These are phyloP conservation scores for Septoria linicola DNA, from an alignment of 2,329 filamentous ascomycete genomes.

Conservation along the genomic window DNA sequence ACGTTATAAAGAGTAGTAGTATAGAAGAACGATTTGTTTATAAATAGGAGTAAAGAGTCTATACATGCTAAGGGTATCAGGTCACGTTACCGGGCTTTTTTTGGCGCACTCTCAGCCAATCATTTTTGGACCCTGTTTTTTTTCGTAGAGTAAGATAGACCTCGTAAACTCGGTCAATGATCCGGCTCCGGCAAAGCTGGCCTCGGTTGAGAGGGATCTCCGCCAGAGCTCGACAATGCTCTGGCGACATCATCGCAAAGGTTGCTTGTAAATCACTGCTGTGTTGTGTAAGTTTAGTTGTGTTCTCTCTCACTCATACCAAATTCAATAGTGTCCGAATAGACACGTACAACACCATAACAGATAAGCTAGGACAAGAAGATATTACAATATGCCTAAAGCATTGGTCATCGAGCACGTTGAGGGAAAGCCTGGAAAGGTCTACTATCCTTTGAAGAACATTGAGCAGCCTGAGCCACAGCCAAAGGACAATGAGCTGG, in stretches of 20 bases:
- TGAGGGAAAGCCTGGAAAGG: constrained; percentile 81
- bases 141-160: too few relatives aligned
- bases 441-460: constrained; percentile 70
- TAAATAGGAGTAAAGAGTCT: too few relatives aligned
- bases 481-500: constrained; percentile 59
- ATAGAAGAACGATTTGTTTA: too few relatives aligned
- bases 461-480: constrained; percentile 63
- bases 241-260: constrained; percentile 7
- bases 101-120: too few relatives aligned
- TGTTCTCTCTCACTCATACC: background rate
- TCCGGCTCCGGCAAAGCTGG: constrained; percentile 1
- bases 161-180: background rate
- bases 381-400: constrained; percentile 45
- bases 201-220: constrained; percentile 14
- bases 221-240: constrained; percentile 12
- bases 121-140: too few relatives aligned
- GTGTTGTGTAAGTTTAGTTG: background rate
- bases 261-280: constrained; percentile 2
- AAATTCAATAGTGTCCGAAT: background rate
- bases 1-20: too few relatives aligned
- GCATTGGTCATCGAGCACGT: constrained; percentile 66
- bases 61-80: too few relatives aligned
- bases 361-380: background rate
- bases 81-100: too few relatives aligned
- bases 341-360: background rate